Evolutionary conservation across 495 filamentous ascomycete species (phyloP), one percentile per base, ranked within the genome.

Genomic region (Aspergillus asperescens): DNA sequence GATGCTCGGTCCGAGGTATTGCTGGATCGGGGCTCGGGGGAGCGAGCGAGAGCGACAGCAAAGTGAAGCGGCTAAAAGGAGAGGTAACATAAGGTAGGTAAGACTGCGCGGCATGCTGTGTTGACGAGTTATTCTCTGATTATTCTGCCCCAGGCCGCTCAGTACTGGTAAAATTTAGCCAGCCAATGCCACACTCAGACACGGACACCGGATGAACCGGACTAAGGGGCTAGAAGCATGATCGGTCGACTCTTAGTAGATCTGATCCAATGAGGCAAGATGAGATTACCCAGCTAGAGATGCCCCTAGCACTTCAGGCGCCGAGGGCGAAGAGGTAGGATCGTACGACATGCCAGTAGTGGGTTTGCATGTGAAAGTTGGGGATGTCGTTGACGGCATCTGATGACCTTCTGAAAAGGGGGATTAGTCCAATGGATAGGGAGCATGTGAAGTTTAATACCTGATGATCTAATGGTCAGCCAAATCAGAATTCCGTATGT

Each of bases 361-460:
- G 7, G 16, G 1, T 20, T 47, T 12, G 44, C 52, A 55, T 55
- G 52, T 55, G 52, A 55, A 55, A 47, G 27, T 35, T 43, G 37
- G 28, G 24, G 34, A 55, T 55, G 52, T 32, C 52, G 49, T 55
- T 27, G 28, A 47, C 18, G 29, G 27, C 43, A 13, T 27, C 29
- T 29, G 19, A 23, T 47, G 44, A 47, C 44, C 44, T 24, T 9
- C 18, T 47, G 19, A 24, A 35, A 5, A 20, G 19, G 44, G 29
- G 15, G 28, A 47, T 23, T 34, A 19, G 29, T 35, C 44, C 44
- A 47, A 20, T 35, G 10, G 44, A 47, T 9, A 9, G 23, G 13
- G 44, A 32, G 20, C 44, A 47, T 47, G 44, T 47, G 44, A 47
- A 47, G 23, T 31, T 31, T 29, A 24, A 44, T 42, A n/a, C 20